A percentile compares a stretch with the other conserved stretches of the same genome.
Conservation (phyloP, 768 basidiomycete species). For the Boletus speciosus region DNA sequence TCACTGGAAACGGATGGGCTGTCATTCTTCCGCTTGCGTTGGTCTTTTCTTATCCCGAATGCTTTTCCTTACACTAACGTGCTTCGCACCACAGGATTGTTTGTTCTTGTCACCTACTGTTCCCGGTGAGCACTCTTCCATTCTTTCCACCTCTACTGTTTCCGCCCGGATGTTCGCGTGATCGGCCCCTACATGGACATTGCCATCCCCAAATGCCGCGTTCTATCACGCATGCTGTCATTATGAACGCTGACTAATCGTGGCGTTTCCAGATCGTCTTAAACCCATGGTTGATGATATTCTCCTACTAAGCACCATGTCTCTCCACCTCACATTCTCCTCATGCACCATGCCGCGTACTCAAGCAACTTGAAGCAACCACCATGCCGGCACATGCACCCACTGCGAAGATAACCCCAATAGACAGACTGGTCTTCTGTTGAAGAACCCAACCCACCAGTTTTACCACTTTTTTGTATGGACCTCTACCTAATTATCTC, state of each 20-base stretch:
- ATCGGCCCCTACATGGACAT: slow-evolving; percentile 22
- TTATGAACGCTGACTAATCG: slow-evolving; percentile 14
- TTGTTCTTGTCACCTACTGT: slow-evolving; percentile 63
- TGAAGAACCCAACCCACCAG: neutral
- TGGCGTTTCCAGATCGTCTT: slow-evolving; percentile 57
- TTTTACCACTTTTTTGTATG: neutral
- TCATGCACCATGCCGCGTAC: slow-evolving; percentile 3
- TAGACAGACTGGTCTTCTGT: slow-evolving; percentile 14
- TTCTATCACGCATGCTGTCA: neutral
- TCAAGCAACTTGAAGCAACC: neutral
- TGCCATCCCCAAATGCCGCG: slow-evolving; percentile 1
- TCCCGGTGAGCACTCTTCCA: slow-evolving; percentile 55
- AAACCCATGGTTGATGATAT: slow-evolving; percentile 88
- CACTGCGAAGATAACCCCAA: neutral
- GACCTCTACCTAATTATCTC: slow-evolving; percentile 17
- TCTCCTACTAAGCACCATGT: slow-evolving; percentile 46
- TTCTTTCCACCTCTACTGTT: neutral
- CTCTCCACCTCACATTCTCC: slow-evolving; percentile 6
- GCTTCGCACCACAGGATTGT: slow-evolving; percentile 45
- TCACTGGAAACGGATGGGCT: slow-evolving; percentile 60
- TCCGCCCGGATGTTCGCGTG: neutral
- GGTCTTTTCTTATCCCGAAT: slow-evolving; percentile 25
- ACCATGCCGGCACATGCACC: neutral
- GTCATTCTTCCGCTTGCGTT: slow-evolving; percentile 75
- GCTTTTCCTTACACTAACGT: neutral